A percentile compares a stretch with the other conserved stretches of the same genome.
These are phyloP conservation scores for Dendrocalamus latiflorus DNA, from an alignment of 202 grass and related monocot species.

Conservation along the genomic window DNA sequence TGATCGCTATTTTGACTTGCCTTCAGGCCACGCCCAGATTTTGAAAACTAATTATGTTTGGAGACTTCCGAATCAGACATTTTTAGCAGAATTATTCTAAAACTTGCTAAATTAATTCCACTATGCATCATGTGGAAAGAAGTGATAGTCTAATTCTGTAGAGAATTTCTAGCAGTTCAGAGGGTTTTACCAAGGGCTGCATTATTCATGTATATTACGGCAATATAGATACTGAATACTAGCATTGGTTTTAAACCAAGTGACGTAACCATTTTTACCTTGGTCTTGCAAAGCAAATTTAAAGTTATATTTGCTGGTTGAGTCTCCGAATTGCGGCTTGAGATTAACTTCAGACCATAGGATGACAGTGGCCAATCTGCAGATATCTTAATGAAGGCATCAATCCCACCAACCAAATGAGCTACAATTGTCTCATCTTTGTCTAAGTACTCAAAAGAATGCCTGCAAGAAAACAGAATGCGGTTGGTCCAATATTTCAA, in stretches of 20 bases:
- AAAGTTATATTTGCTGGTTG: slow-evolving; percentile 48
- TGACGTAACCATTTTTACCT: slow-evolving; percentile 48
- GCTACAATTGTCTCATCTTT: slow-evolving; percentile 60
- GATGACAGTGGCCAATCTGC: slow-evolving; percentile 73
- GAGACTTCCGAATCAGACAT: not conserved
- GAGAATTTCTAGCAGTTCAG: not conserved
- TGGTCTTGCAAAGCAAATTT: slow-evolving; percentile 54
- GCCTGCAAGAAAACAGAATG: too few species aligned
- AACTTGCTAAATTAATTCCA: too few species aligned
- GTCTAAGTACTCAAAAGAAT: slow-evolving; percentile 75
- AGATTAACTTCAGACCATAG: slow-evolving; percentile 54
- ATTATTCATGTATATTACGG: not conserved
- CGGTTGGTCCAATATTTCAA: too few species aligned
- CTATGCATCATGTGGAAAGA: not conserved
- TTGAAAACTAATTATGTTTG: not conserved
- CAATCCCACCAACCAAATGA: slow-evolving; percentile 72
- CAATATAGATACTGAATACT: not conserved
- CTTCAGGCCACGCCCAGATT: too few species aligned
- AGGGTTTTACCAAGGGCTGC: not conserved
- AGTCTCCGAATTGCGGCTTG: slow-evolving; percentile 38
- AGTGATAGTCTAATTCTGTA: not conserved
- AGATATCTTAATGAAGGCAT: slow-evolving; percentile 73
- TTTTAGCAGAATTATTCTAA: too few species aligned
- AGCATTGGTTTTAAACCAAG: not conserved
- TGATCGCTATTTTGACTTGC: not conserved